Percentiles rank a stretch among this genome's conserved stretches.
Conservation (phyloP, 1,284 basidiomycete genomes). For the Ceratobasidium sp. region DNA sequence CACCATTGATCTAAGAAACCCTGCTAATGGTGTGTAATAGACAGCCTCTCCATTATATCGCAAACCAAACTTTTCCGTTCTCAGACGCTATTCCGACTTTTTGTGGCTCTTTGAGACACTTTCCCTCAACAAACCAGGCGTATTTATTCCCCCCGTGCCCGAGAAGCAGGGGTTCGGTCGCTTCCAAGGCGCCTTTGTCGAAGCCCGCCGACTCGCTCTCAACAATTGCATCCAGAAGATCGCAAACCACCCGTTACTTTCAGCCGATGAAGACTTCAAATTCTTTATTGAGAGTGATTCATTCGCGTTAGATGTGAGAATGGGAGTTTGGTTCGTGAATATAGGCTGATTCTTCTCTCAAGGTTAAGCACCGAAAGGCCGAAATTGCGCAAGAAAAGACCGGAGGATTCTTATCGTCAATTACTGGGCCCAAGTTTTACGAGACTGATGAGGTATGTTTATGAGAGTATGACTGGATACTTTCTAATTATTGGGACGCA, state of each 20-base stretch:
- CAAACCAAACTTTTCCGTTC: conserved; percentile 87
- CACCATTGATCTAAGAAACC: conserved; percentile 12
- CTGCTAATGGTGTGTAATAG: conserved; percentile 57
- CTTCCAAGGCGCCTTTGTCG: conserved; percentile 90
- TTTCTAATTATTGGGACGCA: conserved; percentile 55
- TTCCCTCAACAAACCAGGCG: conserved; percentile 92
- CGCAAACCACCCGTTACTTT: conserved; percentile 86
- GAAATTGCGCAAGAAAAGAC: conserved; percentile 73
- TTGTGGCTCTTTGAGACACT: conserved; percentile 96
- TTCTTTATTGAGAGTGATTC: conserved; percentile 90
- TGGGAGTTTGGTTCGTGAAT: conserved; percentile 48
- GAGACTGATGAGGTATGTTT: conserved; percentile 87
- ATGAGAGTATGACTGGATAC: conserved; percentile 29
- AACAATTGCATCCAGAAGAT: conserved; percentile 91
- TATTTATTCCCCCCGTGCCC: conserved; percentile 95
- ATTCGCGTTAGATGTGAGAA: conserved; percentile 81
- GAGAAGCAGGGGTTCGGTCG: conserved; percentile 95
- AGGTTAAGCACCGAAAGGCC: conserved; percentile 90
- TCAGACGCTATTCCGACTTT: conserved; percentile 96
- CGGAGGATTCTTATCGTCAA: conserved; percentile 80
- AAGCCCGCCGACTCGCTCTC: conserved; percentile 84
- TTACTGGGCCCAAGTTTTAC: conserved; percentile 86
- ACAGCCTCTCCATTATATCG: conserved; percentile 87
- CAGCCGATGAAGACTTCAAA: conserved; percentile 85
- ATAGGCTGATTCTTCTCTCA: conserved; percentile 25